phyloP scores from a whole-genome alignment of 2,329 filamentous ascomycete species.

The Coniosporium tulheliwenetii region DNA sequence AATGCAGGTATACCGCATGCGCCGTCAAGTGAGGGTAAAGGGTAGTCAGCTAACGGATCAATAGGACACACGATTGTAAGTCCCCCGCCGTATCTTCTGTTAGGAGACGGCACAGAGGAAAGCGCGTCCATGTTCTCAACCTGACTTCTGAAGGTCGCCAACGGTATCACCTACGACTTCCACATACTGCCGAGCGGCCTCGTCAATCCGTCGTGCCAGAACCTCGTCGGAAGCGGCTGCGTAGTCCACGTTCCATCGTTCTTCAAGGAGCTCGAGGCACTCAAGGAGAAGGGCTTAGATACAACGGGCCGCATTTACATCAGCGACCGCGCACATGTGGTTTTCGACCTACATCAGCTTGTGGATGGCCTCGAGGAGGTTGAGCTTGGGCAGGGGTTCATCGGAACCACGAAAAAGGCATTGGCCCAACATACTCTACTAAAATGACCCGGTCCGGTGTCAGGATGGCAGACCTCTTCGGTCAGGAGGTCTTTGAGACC shows the following conservation, averaged over 20 bases:
- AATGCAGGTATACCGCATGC: conserved; percentile 36
- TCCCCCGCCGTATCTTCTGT: conserved; percentile 26
- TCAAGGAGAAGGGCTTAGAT: conserved; percentile 45
- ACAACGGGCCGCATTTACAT: conserved; percentile 46
- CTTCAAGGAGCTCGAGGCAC: conserved; percentile 46
- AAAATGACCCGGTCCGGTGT: conserved; percentile 53
- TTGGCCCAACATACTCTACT: conserved; percentile 44
- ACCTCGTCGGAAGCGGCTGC: conserved; percentile 52
- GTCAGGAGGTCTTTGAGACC: conserved; percentile 47
- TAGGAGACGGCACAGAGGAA: conserved; percentile 15
- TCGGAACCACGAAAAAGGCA: conserved; percentile 36
- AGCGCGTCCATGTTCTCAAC: conserved; percentile 1
- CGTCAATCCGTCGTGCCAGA: conserved; percentile 53
- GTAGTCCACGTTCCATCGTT: conserved; percentile 54
- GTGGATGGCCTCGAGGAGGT: conserved; percentile 51
- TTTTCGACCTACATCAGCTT: conserved; percentile 48
- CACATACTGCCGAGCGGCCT: conserved; percentile 54
- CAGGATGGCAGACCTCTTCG: conserved; percentile 50
- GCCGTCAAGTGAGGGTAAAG: conserved; percentile 9
- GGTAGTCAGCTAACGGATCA: too few relatives aligned
- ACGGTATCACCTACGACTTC: conserved; percentile 33
- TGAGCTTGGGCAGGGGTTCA: conserved; percentile 32
- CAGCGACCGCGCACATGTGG: conserved; percentile 46
- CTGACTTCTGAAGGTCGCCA: conserved; percentile 7
- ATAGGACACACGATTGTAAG: conserved; percentile 22